A percentile compares a stretch with the other conserved stretches of the same genome.
phyloP scores from a whole-genome alignment of 257 asterid species.

The Salvia hispanica region DNA sequence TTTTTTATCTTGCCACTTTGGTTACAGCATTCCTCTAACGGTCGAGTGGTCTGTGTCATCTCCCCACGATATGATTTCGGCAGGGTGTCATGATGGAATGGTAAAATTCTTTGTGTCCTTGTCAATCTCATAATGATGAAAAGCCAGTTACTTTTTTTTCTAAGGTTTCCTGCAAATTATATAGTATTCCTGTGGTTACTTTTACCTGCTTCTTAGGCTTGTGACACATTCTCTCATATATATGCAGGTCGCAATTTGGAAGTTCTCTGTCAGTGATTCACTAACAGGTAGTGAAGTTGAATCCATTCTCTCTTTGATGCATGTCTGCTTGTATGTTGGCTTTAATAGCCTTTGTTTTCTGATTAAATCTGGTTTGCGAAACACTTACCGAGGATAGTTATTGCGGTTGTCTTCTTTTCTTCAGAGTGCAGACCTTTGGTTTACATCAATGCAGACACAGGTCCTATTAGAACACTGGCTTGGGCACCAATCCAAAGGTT shows the following conservation, averaged over 20 bases:
- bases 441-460: conserved; percentile 80
- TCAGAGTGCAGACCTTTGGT: conserved; percentile 86
- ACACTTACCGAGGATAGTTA: conserved; percentile 20
- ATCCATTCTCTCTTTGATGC: conserved; percentile 25
- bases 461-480: conserved; percentile 79
- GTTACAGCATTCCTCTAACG: conserved; percentile 74
- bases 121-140: conserved; percentile 8
- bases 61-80: conserved; percentile 76
- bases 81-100: conserved; percentile 99
- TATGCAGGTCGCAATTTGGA: conserved; percentile 91
- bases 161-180: conserved; percentile 13
- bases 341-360: conserved; percentile 24
- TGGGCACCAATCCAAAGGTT: conserved; percentile 86
- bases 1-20: conserved; percentile 26
- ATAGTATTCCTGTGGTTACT: background rate
- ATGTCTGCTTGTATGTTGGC: conserved; percentile 21
- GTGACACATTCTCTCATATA: conserved; percentile 28
- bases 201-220: conserved; percentile 18
- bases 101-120: conserved; percentile 45
- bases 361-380: conserved; percentile 16
- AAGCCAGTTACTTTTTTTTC: background rate
- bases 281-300: conserved; percentile 58
- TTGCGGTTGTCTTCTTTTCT: conserved; percentile 32
- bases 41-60: conserved; percentile 82
- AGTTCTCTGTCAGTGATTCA: conserved; percentile 60